Evolutionary conservation across 2,329 filamentous ascomycete species (phyloP).

Genomic region (Neoarthrinium moseri): DNA sequence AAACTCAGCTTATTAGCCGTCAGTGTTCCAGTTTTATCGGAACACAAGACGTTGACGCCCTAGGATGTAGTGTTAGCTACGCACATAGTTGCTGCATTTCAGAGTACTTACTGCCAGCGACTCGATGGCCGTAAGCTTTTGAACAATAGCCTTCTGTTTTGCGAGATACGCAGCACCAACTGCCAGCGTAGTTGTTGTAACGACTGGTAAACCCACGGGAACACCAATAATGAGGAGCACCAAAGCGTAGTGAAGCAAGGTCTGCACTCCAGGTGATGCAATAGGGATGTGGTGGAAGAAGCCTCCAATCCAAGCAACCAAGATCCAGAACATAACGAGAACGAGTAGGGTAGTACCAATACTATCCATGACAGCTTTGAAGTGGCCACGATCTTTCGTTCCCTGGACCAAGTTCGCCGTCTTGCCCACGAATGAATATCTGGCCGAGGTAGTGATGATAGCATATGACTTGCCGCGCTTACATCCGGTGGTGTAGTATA

Average conservation of each 20-base stretch:
- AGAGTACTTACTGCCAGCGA: conserved; percentile 50
- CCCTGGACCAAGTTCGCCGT: conserved; percentile 73
- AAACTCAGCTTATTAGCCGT: conserved; percentile 75
- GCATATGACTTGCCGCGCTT: conserved; percentile 77
- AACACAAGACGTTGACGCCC: conserved; percentile 77
- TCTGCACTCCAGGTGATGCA: conserved; percentile 55
- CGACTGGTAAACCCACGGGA: conserved; percentile 75
- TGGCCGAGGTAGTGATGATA: conserved; percentile 65
- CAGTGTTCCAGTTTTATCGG: conserved; percentile 78
- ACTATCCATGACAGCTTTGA: conserved; percentile 82
- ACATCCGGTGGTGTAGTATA: conserved; percentile 80
- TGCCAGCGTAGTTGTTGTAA: conserved; percentile 74
- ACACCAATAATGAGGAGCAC: conserved; percentile 77
- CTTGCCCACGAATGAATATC: conserved; percentile 73
- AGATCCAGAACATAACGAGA: conserved; percentile 75
- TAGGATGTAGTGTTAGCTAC: conserved; percentile 17
- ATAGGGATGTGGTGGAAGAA: conserved; percentile 72
- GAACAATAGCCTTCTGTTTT: conserved; percentile 75
- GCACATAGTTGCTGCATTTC: neutral
- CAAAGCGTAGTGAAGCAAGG: conserved; percentile 66
- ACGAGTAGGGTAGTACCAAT: conserved; percentile 74
- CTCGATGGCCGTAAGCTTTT: conserved; percentile 78
- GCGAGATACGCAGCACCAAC: conserved; percentile 77
- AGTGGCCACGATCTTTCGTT: conserved; percentile 73
- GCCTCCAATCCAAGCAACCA: conserved; percentile 73